Evolutionary conservation across 2,329 filamentous ascomycete genomes (phyloP).

Genomic region (Xylariomycetidae sp.): DNA sequence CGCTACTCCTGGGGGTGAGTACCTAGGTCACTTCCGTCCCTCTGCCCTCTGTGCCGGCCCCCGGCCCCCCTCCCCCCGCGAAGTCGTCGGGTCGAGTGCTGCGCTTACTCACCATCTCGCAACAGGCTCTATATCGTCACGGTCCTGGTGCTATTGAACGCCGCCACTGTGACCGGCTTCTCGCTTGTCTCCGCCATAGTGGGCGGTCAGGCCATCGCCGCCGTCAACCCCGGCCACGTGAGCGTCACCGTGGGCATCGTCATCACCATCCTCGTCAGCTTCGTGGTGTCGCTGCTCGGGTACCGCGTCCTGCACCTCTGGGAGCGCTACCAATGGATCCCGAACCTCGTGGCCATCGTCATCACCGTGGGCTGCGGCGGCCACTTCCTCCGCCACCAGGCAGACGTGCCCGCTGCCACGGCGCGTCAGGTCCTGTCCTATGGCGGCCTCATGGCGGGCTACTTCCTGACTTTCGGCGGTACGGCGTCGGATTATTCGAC

Average conservation of each 20-base stretch:
- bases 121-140: constrained; percentile 39
- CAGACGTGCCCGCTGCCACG: constrained; percentile 12
- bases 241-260: constrained; percentile 51
- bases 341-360: constrained; percentile 44
- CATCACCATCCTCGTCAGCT: constrained; percentile 45
- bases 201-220: constrained; percentile 46
- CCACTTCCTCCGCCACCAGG: constrained; percentile 30
- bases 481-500: constrained; percentile 52
- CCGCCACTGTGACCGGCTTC: constrained; percentile 48
- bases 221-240: constrained; percentile 38
- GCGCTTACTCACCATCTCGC: neutral
- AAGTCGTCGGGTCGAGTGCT: too few species aligned
- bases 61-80: too few species aligned
- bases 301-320: constrained; percentile 48
- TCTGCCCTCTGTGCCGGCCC: too few species aligned
- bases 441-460: constrained; percentile 42
- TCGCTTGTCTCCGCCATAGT: constrained; percentile 50
- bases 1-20: constrained; percentile 51
- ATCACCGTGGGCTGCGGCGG: constrained; percentile 50
- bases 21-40: too few species aligned
- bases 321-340: constrained; percentile 52
- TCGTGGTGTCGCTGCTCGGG: constrained; percentile 49
- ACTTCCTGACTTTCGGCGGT: constrained; percentile 50
- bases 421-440: constrained; percentile 33
- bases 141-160: constrained; percentile 30